Percentiles rank a stretch among this genome's conserved stretches.
Conservation (phyloP, 345 rosid species). For the Eucalyptus erythrocorys region DNA sequence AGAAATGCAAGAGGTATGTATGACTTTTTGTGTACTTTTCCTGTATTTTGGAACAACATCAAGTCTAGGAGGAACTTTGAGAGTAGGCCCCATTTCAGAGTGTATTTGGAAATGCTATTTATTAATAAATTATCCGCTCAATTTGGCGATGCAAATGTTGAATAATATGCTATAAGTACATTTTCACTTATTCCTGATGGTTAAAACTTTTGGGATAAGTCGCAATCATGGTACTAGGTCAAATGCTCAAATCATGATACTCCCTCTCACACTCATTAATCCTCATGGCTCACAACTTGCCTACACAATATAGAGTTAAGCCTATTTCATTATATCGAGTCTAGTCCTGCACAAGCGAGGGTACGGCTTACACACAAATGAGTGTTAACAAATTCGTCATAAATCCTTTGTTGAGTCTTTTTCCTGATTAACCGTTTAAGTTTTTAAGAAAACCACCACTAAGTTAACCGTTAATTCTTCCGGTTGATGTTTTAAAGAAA, state of each 20-base stretch:
- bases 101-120: neutral
- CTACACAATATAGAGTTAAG: too few relatives aligned
- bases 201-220: neutral
- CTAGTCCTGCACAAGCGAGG: neutral
- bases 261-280: neutral
- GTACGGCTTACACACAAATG: neutral
- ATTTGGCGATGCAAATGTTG: neutral
- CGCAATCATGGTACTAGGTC: neutral
- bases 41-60: neutral
- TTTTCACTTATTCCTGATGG: neutral
- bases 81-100: neutral
- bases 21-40: too few relatives aligned
- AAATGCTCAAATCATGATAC: neutral
- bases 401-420: neutral
- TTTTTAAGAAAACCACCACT: neutral
- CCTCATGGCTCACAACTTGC: neutral
- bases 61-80: neutral
- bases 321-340: neutral
- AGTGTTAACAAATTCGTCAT: neutral
- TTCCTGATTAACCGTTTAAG: neutral
- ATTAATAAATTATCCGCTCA: neutral
- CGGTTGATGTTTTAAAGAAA: neutral
- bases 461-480: neutral
- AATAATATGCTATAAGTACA: neutral
- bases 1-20: too few relatives aligned